Evolutionary conservation across 2,329 filamentous ascomycete genomes (phyloP).

Genomic region (Diaporthe eres): DNA sequence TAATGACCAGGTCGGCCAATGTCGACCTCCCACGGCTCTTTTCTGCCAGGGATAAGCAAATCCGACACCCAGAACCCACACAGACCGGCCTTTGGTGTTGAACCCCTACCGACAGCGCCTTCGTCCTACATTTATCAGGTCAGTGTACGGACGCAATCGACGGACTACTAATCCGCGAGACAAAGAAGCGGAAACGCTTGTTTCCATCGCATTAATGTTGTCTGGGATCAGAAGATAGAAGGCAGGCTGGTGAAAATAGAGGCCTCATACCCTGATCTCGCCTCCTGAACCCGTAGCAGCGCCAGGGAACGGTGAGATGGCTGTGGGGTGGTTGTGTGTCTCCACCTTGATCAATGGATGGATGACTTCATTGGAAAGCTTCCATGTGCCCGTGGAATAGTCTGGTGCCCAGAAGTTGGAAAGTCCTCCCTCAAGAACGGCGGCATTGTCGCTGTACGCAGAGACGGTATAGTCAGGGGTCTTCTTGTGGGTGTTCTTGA

Average conservation of each 20-base stretch:
- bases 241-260: background rate
- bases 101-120: constrained; percentile 92
- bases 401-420: constrained; percentile 90
- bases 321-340: constrained; percentile 97
- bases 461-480: constrained; percentile 89
- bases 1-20: constrained; percentile 92
- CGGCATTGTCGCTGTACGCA: constrained; percentile 97
- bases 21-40: constrained; percentile 90
- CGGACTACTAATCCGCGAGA: background rate
- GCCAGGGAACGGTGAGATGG: constrained; percentile 92
- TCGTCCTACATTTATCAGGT: constrained; percentile 70
- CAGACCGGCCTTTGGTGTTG: constrained; percentile 91
- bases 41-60: constrained; percentile 86
- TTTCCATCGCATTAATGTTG: constrained; percentile 2
- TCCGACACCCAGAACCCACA: constrained; percentile 96
- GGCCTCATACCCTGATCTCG: constrained; percentile 77
- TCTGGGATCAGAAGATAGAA: background rate
- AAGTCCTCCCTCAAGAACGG: constrained; percentile 83
- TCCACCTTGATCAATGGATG: constrained; percentile 96
- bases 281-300: constrained; percentile 96
- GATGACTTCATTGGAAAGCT: constrained; percentile 85
- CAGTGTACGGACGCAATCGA: constrained; percentile 1
- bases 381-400: constrained; percentile 89
- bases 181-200: constrained; percentile 32
- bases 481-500: constrained; percentile 91